Evolutionary conservation across 768 basidiomycete genomes (phyloP), one percentile per base, ranked within the genome.

Genomic region (Thelephora ganbajun): DNA sequence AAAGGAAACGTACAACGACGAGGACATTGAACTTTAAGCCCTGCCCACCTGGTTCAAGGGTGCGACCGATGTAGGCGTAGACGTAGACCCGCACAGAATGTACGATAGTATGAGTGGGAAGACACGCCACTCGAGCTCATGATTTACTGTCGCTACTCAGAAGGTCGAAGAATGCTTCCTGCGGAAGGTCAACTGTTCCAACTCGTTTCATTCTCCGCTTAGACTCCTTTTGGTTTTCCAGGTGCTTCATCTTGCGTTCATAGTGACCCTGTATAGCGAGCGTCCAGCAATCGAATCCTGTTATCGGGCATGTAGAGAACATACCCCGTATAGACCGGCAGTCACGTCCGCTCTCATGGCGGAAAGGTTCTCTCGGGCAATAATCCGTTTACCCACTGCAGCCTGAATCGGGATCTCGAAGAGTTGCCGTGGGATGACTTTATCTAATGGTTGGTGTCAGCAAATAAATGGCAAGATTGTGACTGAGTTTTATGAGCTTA

Each of bases 401-500:
- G 96, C 96, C 59, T 98, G 96, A 46, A 99, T 96, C 2, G 93
- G 84, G 11, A 97, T 81, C 63, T 97, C 93, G 58, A 93, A 98
- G 44, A 91, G 63, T 60, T 97, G 93, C 42, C 85, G 71, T 23
- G 93, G 92, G 30, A 98, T 87, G 35, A 97, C 89, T 57, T 87
- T 87, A 64, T 87, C 88, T 91, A 53, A 20, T 16, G 26, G 7
- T 33, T 42, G 33, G 12, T 42, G 48, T 46, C 11, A 12, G 22
- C 47, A 34, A 33, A 5, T 14, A 22, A 37, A 42, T 46, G 48
- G 5, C 33, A 44, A 43, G 52, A 30, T 23, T 12, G 16, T 3
- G 5, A 14, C 45, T 47, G 19, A 47, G 30, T 33, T 35, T 45
- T 19, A 18, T 39, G 19, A 14, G 69, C 83, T 57, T 57, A 92